These are phyloP conservation scores for Pichia sp. DNA, from an alignment of 1,139 yeast species.

Conservation along the genomic window DNA sequence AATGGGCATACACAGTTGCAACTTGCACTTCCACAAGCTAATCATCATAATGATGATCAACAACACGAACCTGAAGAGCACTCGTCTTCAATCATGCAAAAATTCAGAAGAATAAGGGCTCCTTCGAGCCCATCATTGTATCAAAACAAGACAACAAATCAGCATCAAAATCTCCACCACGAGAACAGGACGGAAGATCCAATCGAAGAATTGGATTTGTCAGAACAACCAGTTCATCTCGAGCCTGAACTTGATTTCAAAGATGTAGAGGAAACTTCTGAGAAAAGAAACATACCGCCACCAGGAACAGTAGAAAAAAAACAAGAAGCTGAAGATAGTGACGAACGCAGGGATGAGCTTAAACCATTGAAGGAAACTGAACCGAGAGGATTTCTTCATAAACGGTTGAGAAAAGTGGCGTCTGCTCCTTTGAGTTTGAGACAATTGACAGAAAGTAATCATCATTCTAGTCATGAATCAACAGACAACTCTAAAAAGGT, in stretches of 20 bases:
- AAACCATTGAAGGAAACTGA: slow-evolving; percentile 17
- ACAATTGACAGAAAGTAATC: slow-evolving; percentile 21
- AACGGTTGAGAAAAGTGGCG: slow-evolving; percentile 67
- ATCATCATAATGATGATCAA: neutral
- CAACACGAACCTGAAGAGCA: slow-evolving; percentile 16
- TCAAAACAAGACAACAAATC: slow-evolving; percentile 7
- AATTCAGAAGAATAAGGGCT: slow-evolving; percentile 30
- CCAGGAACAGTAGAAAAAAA: slow-evolving; percentile 1
- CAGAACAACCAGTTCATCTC: slow-evolving; percentile 11
- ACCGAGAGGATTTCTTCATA: slow-evolving; percentile 36
- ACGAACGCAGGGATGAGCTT: slow-evolving; percentile 18
- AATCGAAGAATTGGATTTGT: slow-evolving; percentile 23
- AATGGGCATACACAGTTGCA: neutral
- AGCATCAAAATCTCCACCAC: slow-evolving; percentile 5
- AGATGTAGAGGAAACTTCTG: neutral
- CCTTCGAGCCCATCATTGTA: slow-evolving; percentile 29
- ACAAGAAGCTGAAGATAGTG: slow-evolving; percentile 11
- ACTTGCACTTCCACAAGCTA: neutral
- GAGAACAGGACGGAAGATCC: slow-evolving; percentile 8
- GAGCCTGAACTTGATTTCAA: neutral
- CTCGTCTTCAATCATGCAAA: slow-evolving; percentile 27
- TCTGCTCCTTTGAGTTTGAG: slow-evolving; percentile 67
- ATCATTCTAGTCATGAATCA: slow-evolving; percentile 6
- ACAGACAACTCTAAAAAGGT: slow-evolving; percentile 5
- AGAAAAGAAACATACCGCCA: neutral